Percentiles rank a stretch among this genome's conserved stretches.
These are phyloP conservation scores for Aspergillus funiculosus DNA, from an alignment of 495 filamentous ascomycete genomes.

Conservation along the genomic window DNA sequence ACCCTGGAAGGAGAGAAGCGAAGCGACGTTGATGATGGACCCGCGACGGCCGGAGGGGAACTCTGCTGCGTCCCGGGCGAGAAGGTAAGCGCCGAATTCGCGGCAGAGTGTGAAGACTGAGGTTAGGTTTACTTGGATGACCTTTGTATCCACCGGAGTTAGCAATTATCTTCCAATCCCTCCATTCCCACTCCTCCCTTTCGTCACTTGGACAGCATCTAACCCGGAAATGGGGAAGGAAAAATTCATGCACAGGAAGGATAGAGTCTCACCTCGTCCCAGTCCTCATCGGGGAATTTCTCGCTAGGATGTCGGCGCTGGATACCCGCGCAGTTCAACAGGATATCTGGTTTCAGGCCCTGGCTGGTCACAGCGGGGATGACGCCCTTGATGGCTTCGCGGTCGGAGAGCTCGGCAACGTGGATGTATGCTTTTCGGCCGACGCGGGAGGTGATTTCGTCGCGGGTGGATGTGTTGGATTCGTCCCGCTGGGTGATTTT, in stretches of 20 bases:
- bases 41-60: conserved; percentile 55
- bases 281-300: conserved; percentile 75
- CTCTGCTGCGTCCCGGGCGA: conserved; percentile 49
- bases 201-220: too few relatives aligned
- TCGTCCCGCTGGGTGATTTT: conserved; percentile 52
- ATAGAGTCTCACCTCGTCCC: too few relatives aligned
- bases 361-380: conserved; percentile 55
- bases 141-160: conserved; percentile 41
- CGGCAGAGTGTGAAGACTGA: conserved; percentile 78
- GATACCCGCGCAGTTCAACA: conserved; percentile 83
- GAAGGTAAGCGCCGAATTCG: conserved; percentile 80
- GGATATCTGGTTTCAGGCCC: conserved; percentile 60
- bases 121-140: conserved; percentile 80
- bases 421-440: conserved; percentile 65
- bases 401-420: conserved; percentile 62
- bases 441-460: conserved; percentile 52
- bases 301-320: conserved; percentile 73
- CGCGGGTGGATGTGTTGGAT: conserved; percentile 50
- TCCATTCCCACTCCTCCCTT: too few relatives aligned
- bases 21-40: conserved; percentile 80
- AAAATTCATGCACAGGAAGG: conserved; percentile 26
- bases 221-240: neutral
- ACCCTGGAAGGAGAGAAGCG: conserved; percentile 82
- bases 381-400: conserved; percentile 40
- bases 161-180: too few relatives aligned